Evolutionary conservation across 1,284 basidiomycete species (phyloP).

Genomic region (Pyrrhoderma noxium): DNA sequence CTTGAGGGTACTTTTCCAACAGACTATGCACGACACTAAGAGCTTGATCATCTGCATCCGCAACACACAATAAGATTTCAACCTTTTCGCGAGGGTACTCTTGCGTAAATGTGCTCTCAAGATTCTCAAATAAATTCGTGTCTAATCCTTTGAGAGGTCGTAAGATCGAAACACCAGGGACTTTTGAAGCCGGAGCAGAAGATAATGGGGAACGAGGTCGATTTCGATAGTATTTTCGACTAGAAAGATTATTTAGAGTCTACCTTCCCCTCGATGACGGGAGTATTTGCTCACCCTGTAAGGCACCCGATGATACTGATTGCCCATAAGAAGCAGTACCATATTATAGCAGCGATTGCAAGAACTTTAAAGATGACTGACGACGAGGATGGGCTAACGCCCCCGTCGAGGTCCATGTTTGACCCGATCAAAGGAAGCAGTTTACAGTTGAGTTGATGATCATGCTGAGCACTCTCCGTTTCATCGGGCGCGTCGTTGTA

Average conservation of each 20-base stretch:
- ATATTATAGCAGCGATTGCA: slow-evolving; percentile 48
- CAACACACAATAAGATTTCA: slow-evolving; percentile 84
- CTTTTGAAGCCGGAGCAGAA: slow-evolving; percentile 40
- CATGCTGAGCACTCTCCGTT: too few relatives aligned
- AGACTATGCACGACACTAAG: slow-evolving; percentile 71
- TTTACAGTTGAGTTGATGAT: too few relatives aligned
- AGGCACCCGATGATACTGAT: slow-evolving; percentile 72
- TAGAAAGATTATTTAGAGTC: slow-evolving; percentile 7
- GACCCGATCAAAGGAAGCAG: too few relatives aligned
- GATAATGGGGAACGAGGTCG: slow-evolving; percentile 59
- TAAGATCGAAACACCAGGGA: slow-evolving; percentile 85
- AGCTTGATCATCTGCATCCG: slow-evolving; percentile 77
- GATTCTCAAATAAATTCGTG: slow-evolving; percentile 86
- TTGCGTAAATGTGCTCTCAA: slow-evolving; percentile 85
- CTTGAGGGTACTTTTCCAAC: slow-evolving; percentile 65
- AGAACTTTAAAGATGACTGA: slow-evolving; percentile 20
- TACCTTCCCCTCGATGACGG: too few relatives aligned
- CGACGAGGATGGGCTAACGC: not conserved
- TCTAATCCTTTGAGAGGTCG: slow-evolving; percentile 90
- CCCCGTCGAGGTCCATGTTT: slow-evolving; percentile 8
- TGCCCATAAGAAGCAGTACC: slow-evolving; percentile 71
- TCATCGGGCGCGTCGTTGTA: not conserved
- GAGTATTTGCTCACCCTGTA: slow-evolving; percentile 75
- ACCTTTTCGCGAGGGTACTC: slow-evolving; percentile 85
- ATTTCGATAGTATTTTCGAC: slow-evolving; percentile 59